Percentiles rank a stretch among this genome's conserved stretches.
Evolutionary conservation across 2,329 filamentous ascomycete species (phyloP).

Genomic region (Hymenoscyphus scutula): DNA sequence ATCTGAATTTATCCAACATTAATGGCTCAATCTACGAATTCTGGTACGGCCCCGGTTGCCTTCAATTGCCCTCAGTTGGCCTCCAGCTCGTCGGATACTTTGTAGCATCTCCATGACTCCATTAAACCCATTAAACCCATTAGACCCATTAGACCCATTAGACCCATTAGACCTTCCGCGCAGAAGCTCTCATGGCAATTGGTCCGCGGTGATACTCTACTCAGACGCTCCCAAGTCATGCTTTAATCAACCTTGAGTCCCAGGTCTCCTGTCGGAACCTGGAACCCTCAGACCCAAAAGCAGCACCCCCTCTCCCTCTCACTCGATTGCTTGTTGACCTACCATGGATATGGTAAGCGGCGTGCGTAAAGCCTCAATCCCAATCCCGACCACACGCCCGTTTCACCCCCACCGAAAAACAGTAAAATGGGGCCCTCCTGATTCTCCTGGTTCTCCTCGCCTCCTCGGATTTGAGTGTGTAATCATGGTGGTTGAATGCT

Average conservation of each 20-base stretch:
- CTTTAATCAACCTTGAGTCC: too few species aligned
- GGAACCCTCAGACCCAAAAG: neutral
- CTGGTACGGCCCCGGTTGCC: neutral
- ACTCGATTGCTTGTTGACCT: neutral
- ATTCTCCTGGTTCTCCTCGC: neutral
- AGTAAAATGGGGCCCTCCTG: too few species aligned
- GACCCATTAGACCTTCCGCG: conserved; percentile 4
- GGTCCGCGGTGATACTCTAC: neutral
- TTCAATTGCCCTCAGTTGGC: neutral
- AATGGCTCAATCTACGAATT: too few species aligned
- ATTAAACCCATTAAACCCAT: too few species aligned
- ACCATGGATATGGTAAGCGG: neutral
- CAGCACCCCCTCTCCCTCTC: neutral
- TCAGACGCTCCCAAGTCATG: too few species aligned
- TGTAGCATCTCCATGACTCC: conserved; percentile 7
- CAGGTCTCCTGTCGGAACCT: too few species aligned
- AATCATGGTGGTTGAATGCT: neutral
- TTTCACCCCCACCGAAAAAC: neutral
- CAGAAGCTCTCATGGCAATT: neutral
- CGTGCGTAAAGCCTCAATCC: neutral
- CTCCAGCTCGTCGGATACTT: neutral
- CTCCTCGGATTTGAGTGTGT: neutral
- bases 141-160: too few species aligned
- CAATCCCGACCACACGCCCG: neutral
- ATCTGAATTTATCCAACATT: too few species aligned